phyloP scores from a whole-genome alignment of 768 basidiomycete species.

The Pisolithus marmoratus region DNA sequence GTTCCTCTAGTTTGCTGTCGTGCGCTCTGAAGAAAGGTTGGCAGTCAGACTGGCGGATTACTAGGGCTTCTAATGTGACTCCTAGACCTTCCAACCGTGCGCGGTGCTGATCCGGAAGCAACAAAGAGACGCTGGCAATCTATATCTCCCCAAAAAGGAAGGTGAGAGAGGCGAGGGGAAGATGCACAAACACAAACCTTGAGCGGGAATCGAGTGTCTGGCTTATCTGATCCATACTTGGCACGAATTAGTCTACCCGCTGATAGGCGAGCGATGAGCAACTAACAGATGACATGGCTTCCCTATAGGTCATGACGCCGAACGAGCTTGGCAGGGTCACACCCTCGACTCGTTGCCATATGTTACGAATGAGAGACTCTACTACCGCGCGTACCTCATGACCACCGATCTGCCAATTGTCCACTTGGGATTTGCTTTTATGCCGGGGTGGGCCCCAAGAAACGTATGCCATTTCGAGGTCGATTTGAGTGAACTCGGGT shows the following conservation, averaged over 20 bases:
- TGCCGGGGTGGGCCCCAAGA: constrained; percentile 54
- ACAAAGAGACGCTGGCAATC: constrained; percentile 30
- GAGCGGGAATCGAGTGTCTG: constrained; percentile 82
- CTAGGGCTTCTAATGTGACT: constrained; percentile 27
- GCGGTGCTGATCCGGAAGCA: constrained; percentile 24
- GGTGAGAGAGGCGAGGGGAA: constrained; percentile 4
- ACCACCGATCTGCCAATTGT: constrained; percentile 82
- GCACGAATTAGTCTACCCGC: constrained; percentile 15
- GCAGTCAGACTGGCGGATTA: constrained; percentile 26
- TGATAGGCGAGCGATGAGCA: constrained; percentile 7
- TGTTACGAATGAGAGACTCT: constrained; percentile 63
- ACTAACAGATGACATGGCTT: constrained; percentile 85
- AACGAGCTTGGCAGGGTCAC: constrained; percentile 58
- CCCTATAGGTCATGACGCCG: constrained; percentile 79
- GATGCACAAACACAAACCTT: constrained; percentile 49
- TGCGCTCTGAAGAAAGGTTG: constrained; percentile 24
- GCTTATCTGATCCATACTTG: constrained; percentile 93
- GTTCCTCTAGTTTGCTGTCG: constrained; percentile 15
- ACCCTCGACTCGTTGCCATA: constrained; percentile 72
- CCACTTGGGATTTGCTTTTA: constrained; percentile 15
- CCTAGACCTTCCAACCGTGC: constrained; percentile 18
- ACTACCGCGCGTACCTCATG: constrained; percentile 73
- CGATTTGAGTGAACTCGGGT: constrained; percentile 95
- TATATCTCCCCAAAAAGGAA: constrained; percentile 12
- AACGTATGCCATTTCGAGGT: constrained; percentile 94